Conservation (phyloP, 1,284 basidiomycete species). For the Heterobasidion parviporum region DNA sequence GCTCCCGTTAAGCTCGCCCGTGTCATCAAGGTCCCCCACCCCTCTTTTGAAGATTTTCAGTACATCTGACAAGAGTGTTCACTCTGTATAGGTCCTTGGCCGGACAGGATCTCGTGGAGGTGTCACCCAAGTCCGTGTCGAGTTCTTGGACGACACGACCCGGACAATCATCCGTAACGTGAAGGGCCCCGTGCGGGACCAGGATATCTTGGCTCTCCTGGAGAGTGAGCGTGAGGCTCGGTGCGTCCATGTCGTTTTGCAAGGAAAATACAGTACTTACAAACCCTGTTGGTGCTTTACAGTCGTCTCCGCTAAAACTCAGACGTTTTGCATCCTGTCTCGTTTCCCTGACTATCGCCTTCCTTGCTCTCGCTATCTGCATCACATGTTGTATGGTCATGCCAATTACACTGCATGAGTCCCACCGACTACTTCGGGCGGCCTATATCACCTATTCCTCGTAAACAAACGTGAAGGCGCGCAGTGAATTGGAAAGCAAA, state of each 20-base stretch:
- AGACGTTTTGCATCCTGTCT: slow-evolving; percentile 3
- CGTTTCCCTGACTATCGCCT: slow-evolving; percentile 10
- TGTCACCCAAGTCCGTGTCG: slow-evolving; percentile 99
- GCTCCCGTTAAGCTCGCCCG: slow-evolving; percentile 91
- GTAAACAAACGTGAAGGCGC: no score
- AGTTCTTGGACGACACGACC: slow-evolving; percentile 97
- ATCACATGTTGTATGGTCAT: slow-evolving; percentile 25
- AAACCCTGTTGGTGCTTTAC: slow-evolving; percentile 2
- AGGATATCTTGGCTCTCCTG: slow-evolving; percentile 96
- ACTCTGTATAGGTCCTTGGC: slow-evolving; percentile 75
- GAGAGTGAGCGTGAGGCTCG: slow-evolving; percentile 99
- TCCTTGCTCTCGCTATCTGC: slow-evolving; percentile 11
- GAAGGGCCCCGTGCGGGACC: slow-evolving; percentile 94
- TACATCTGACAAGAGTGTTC: background rate
- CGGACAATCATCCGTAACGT: slow-evolving; percentile 99
- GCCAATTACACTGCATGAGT: slow-evolving; percentile 13
- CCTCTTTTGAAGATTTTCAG: background rate
- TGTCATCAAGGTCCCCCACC: slow-evolving; percentile 76
- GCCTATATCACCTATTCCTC: background rate
- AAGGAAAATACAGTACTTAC: background rate
- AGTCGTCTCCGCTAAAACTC: slow-evolving; percentile 34
- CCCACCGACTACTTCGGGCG: background rate
- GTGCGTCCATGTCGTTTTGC: slow-evolving; percentile 43
- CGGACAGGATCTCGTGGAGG: slow-evolving; percentile 99
- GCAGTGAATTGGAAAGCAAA: no score